A percentile compares a stretch with the other conserved stretches of the same genome.
Evolutionary conservation across 345 rosid species (phyloP).

Genomic region (Geranium brycei): DNA sequence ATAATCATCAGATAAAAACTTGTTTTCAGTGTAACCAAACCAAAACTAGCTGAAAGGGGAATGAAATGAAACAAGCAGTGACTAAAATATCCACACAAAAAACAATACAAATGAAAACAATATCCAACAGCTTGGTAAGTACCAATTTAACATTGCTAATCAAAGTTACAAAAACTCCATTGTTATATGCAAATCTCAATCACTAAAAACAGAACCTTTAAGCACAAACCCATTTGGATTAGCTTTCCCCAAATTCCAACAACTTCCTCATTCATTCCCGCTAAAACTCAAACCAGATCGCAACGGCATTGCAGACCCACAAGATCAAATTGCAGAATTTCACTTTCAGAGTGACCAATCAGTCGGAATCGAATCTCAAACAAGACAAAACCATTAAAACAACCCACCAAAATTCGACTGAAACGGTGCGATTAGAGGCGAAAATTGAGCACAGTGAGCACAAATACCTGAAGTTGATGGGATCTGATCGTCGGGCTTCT

Average conservation of each 20-base stretch:
- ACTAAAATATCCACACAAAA: no score
- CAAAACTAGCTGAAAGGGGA: no score
- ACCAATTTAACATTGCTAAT: not conserved
- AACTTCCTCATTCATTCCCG: not conserved
- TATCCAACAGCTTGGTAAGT: not conserved
- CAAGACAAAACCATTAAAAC: conserved; percentile 1
- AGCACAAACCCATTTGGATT: conserved; percentile 4
- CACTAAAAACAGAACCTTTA: not conserved
- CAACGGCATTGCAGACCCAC: conserved; percentile 6
- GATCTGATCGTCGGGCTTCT: conserved; percentile 32
- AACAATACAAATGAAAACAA: not conserved
- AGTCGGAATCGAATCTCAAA: not conserved
- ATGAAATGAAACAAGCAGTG: no score
- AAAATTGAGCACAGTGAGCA: not conserved
- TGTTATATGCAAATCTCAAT: conserved; percentile 3
- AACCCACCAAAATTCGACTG: not conserved
- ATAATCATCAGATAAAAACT: not conserved
- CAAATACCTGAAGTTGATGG: conserved; percentile 38
- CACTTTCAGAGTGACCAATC: not conserved
- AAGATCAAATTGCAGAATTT: conserved; percentile 1
- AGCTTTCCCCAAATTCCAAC: conserved; percentile 5
- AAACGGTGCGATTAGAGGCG: not conserved
- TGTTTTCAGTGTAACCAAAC: no score
- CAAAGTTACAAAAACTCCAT: not conserved
- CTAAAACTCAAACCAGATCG: conserved; percentile 17